A percentile compares a stretch with the other conserved stretches of the same genome.
phyloP scores from a whole-genome alignment of 2,329 filamentous ascomycete species.

The Dactylonectria macrodidyma region DNA sequence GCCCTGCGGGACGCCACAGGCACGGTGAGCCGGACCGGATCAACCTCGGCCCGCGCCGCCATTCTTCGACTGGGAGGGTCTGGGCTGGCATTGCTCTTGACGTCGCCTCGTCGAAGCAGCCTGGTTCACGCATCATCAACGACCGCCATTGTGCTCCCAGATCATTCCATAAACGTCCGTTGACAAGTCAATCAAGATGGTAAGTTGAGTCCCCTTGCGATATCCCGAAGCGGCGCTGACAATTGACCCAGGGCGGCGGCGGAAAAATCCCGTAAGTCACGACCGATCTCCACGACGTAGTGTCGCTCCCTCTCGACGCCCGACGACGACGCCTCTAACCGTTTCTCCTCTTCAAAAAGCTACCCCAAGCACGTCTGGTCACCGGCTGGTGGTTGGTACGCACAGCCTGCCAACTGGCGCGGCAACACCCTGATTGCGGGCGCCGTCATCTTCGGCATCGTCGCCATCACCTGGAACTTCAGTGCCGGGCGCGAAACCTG shows the following conservation, averaged over 20 bases:
- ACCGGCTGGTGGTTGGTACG: slow-evolving; percentile 97
- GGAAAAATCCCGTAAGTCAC: slow-evolving; percentile 71
- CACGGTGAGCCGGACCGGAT: slow-evolving; percentile 35
- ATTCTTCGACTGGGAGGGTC: slow-evolving; percentile 1
- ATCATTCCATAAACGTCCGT: slow-evolving; percentile 50
- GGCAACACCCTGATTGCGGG: slow-evolving; percentile 87
- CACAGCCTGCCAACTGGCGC: slow-evolving; percentile 95
- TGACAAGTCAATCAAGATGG: slow-evolving; percentile 68
- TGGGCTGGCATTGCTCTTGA: slow-evolving; percentile 19
- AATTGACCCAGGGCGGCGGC: slow-evolving; percentile 77
- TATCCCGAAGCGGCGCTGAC: slow-evolving; percentile 55
- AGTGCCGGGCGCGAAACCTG: slow-evolving; percentile 83
- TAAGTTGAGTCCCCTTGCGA: slow-evolving; percentile 50
- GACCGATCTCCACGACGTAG: slow-evolving; percentile 20
- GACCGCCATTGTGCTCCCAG: slow-evolving; percentile 51
- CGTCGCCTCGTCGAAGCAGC: slow-evolving; percentile 25
- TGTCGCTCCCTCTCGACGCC: no score
- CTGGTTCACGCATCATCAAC: slow-evolving; percentile 35
- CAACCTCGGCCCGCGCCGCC: slow-evolving; percentile 43
- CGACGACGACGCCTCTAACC: slow-evolving; percentile 12
- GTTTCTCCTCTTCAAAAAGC: slow-evolving; percentile 60
- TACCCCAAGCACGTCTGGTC: slow-evolving; percentile 99
- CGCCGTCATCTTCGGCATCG: slow-evolving; percentile 77
- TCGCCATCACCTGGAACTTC: slow-evolving; percentile 77
- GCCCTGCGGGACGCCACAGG: slow-evolving; percentile 26